Evolutionary conservation across 2,329 filamentous ascomycete genomes (phyloP), one percentile per base, ranked within the genome.

Genomic region (Dactylellina leptospora): DNA sequence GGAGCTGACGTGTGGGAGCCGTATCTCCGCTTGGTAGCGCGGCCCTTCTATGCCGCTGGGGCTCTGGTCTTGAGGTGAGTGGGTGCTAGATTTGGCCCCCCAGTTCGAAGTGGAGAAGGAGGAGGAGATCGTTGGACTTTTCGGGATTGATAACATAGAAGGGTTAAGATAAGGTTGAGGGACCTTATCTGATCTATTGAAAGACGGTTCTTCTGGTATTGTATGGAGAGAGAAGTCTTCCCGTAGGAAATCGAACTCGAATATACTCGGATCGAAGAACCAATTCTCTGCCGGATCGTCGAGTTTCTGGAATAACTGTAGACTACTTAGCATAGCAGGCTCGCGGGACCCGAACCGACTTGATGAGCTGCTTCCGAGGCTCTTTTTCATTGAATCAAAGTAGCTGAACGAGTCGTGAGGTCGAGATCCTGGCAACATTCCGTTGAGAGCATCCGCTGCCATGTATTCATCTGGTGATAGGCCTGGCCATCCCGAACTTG

Each of bases 301-400:
- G n/a, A 70, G 56, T 50, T 70, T 70, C 22, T 70, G 64, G 27
- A 70, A 58, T 10, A 70, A 18, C 33, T 70, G 64, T 18, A 70
- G 23, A 20, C 64, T 70, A 40, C 64, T 70, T n/a, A 70, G 56
- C 50, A 61, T 60, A 1, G 56, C 64, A 36, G 56, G 64, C 22
- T 70, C 64, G n/a, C 64, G 22, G n/a, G 47, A 11, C 10, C 64
- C 56, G 28, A 61, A 70, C 28, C 64, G 64, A 36, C 42, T 61
- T 8, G 64, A 61, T 25, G 64, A 70, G 42, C 61, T 45, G 23
- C 51, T 51, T 56, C 56, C 56, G 44, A 66, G 61, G n/a, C 61
- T 58, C 42, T 62, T 70, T 50, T 70, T 70, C 64, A 70, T 70
- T 6, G 64, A 54, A 38, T 70, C 64, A n/a, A 70, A 70, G 33